Evolutionary conservation across 768 basidiomycete species (phyloP), one percentile per base, ranked within the genome.

Genomic region (Mycena olivaceomarginata): DNA sequence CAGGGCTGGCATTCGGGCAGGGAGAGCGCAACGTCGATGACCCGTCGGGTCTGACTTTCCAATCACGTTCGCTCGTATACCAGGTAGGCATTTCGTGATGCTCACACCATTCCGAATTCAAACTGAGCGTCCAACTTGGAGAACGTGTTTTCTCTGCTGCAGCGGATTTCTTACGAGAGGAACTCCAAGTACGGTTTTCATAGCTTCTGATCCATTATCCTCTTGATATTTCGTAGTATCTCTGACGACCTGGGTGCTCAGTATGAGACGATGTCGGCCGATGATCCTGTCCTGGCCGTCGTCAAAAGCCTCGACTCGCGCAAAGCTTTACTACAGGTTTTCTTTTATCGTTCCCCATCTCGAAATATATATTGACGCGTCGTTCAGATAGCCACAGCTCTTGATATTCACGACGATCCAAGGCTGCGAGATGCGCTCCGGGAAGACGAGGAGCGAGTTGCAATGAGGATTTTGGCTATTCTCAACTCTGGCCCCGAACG

Each of bases 381-480:
- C 9, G 31, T 31, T 40, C n/a, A 74, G 73, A 22, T 74, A 9
- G 43, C 67, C 37, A 16, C 57, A 31, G n/a, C 31, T 18, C 45
- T 74, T 5, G 59, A 46, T 0, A 51, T 74, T 37, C 12, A 8
- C 16, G 66, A 43, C 37, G 67, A 74, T 31, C 8, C 37, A 12
- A 40, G n/a, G 13, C 59, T 74, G 1, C 56, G 57, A 39, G 39
- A 60, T 45, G 67, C 67, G 10, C 67, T 75, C 4, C 67, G 74
- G 1, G 48, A 64, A 46, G 74, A 75, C 67, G 74, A 75, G 48
- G 62, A 75, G 39, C 67, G 67, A 7, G n/a, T 75, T 9, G 62
- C 62, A 43, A 41, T 1, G 6, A 12, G 31, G 43, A 62, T 75
- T 20, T 7, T 46, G 8, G 45, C 18, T 20, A 70, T 70, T 15